phyloP scores from a whole-genome alignment of 345 rosid genomes.

The Moricandia moricandioides region DNA sequence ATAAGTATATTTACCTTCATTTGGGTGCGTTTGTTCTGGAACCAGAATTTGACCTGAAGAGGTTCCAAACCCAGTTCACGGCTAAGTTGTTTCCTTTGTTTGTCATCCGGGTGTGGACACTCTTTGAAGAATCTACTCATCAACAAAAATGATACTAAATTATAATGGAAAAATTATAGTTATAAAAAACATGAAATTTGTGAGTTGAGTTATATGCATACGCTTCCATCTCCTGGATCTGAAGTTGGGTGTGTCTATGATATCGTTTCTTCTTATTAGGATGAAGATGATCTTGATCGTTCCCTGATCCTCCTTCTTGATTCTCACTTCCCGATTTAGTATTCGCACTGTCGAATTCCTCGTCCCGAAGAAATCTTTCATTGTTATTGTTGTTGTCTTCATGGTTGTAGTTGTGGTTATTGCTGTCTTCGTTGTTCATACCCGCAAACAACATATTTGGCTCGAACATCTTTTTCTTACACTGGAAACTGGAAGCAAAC shows the following conservation, averaged over 20 bases:
- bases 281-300: constrained; percentile 71
- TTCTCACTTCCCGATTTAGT: constrained; percentile 91
- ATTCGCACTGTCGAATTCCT: constrained; percentile 51
- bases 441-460: constrained; percentile 38
- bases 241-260: constrained; percentile 95
- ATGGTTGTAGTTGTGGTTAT: constrained; percentile 34
- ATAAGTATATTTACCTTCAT: constrained; percentile 63
- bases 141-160: background rate
- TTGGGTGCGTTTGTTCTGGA: constrained; percentile 98
- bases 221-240: constrained; percentile 99
- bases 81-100: constrained; percentile 92
- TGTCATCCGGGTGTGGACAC: constrained; percentile 99
- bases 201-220: constrained; percentile 10
- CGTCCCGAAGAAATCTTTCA: constrained; percentile 29
- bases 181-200: background rate
- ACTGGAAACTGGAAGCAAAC: constrained; percentile 3
- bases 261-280: constrained; percentile 86
- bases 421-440: constrained; percentile 35
- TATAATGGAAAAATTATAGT: background rate
- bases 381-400: constrained; percentile 31
- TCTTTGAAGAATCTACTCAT: constrained; percentile 67
- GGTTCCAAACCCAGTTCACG: constrained; percentile 89
- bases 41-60: constrained; percentile 96
- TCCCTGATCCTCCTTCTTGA: constrained; percentile 84
- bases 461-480: constrained; percentile 23